phyloP scores from a whole-genome alignment of 2,329 filamentous ascomycete genomes.

The Hirsutella thompsonii region DNA sequence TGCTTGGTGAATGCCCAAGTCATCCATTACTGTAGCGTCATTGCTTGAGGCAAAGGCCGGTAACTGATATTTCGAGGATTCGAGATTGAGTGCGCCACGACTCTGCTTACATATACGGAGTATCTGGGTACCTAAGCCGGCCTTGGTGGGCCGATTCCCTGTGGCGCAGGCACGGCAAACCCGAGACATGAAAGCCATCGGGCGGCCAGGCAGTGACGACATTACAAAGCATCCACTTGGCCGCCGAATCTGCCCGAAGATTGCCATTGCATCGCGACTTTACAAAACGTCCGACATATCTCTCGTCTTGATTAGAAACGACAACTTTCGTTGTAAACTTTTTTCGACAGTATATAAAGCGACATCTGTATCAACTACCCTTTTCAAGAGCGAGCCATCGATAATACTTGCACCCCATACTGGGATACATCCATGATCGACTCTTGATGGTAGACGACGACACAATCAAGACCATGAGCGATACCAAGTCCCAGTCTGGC shows the following conservation, averaged over 20 bases:
- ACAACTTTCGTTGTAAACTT: background rate
- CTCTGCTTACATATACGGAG: too few relatives aligned
- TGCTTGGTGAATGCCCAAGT: too few relatives aligned
- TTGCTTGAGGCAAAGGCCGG: too few relatives aligned
- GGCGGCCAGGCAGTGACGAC: conserved; percentile 11
- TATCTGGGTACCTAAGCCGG: too few relatives aligned
- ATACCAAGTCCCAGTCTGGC: conserved; percentile 5
- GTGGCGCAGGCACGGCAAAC: background rate
- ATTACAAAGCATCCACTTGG: conserved; percentile 27
- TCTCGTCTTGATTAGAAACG: too few relatives aligned
- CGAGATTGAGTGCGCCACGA: too few relatives aligned
- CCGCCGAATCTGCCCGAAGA: conserved; percentile 14
- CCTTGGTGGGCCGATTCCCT: background rate
- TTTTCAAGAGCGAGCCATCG: background rate
- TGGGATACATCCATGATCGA: background rate
- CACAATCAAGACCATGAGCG: background rate
- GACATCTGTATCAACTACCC: background rate
- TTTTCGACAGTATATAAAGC: background rate
- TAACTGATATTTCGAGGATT: too few relatives aligned
- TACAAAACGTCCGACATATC: too few relatives aligned
- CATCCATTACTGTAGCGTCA: too few relatives aligned
- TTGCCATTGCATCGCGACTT: conserved; percentile 4
- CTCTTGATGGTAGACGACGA: background rate
- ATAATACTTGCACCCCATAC: too few relatives aligned
- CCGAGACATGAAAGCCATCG: background rate